phyloP scores from a whole-genome alignment of 371 early-diverging fungal species.

The Rhizopus arrhizus region DNA sequence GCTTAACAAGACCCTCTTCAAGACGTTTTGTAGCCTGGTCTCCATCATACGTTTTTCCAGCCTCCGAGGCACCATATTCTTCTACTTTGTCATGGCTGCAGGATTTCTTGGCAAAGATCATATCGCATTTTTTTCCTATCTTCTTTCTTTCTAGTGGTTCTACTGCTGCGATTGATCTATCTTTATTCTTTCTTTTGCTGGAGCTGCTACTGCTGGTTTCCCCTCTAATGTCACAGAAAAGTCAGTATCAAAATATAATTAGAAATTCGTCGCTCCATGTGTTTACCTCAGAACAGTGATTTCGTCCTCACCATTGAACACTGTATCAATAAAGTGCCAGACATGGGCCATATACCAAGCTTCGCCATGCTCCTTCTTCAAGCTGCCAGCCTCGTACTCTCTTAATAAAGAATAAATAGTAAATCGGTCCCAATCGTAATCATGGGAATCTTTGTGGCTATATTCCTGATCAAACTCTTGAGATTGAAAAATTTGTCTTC shows the following conservation, averaged over 20 bases:
- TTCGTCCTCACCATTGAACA: slow-evolving; percentile 9
- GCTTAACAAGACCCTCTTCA: slow-evolving; percentile 8
- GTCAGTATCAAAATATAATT: slow-evolving; percentile 9
- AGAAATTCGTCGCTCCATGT: neutral
- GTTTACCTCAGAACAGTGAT: slow-evolving; percentile 5
- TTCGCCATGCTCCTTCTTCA: neutral
- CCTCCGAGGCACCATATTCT: slow-evolving; percentile 17
- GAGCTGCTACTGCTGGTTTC: slow-evolving; percentile 10
- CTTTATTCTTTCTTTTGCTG: slow-evolving; percentile 19
- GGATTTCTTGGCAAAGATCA: slow-evolving; percentile 16
- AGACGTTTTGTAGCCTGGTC: slow-evolving; percentile 17
- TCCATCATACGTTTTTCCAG: slow-evolving; percentile 12
- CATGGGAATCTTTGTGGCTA: too few species aligned
- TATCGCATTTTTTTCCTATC: slow-evolving; percentile 10
- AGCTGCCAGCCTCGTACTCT: slow-evolving; percentile 13
- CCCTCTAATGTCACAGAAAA: slow-evolving; percentile 15
- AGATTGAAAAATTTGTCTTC: too few species aligned
- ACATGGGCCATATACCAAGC: slow-evolving; percentile 12
- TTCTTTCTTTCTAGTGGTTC: slow-evolving; percentile 18
- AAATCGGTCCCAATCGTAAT: neutral
- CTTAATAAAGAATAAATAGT: slow-evolving; percentile 15
- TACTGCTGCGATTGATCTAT: slow-evolving; percentile 13
- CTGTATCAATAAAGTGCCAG: slow-evolving; percentile 18
- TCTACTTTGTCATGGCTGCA: slow-evolving; percentile 9
- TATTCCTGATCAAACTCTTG: too few species aligned